Conservation (phyloP, 1,284 basidiomycete genomes). For the Schizophyllum amplum region DNA sequence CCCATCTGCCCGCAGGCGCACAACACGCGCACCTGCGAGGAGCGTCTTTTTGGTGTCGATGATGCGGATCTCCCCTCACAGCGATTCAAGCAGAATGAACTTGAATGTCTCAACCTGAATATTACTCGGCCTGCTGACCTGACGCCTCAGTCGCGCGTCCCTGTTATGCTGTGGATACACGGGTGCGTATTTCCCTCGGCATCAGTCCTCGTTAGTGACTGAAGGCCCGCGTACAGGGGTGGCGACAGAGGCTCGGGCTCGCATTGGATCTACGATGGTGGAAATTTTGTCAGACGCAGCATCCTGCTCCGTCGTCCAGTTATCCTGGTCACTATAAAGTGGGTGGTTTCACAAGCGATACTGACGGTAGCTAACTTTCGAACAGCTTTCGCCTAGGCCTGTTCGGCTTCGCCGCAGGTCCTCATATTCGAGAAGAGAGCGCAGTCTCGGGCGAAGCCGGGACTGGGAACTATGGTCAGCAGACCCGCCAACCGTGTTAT, state of each 20-base stretch:
- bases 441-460: conserved; percentile 52
- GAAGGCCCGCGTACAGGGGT: conserved; percentile 34
- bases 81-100: conserved; percentile 56
- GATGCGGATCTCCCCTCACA: conserved; percentile 45
- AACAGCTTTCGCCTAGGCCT: conserved; percentile 66
- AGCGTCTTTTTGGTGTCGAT: conserved; percentile 52
- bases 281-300: conserved; percentile 58
- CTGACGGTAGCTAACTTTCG: conserved; percentile 12
- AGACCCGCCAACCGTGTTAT: conserved; percentile 4
- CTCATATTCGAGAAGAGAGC: conserved; percentile 59
- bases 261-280: conserved; percentile 68
- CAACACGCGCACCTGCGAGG: conserved; percentile 39
- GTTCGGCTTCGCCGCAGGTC: conserved; percentile 62
- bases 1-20: conserved; percentile 67
- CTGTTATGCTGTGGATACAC: conserved; percentile 76
- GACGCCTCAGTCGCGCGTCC: conserved; percentile 40
- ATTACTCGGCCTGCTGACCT: conserved; percentile 61
- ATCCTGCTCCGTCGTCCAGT: conserved; percentile 52
- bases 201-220: conserved; percentile 3
- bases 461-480: conserved; percentile 67
- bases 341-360: conserved; percentile 22
- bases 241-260: conserved; percentile 65
- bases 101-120: conserved; percentile 69
- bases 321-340: conserved; percentile 72
- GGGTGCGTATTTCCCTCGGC: conserved; percentile 39